A percentile compares a stretch with the other conserved stretches of the same genome.
These are phyloP conservation scores for Alternaria incomplexa DNA, from an alignment of 2,329 filamentous ascomycete genomes.

Conservation along the genomic window DNA sequence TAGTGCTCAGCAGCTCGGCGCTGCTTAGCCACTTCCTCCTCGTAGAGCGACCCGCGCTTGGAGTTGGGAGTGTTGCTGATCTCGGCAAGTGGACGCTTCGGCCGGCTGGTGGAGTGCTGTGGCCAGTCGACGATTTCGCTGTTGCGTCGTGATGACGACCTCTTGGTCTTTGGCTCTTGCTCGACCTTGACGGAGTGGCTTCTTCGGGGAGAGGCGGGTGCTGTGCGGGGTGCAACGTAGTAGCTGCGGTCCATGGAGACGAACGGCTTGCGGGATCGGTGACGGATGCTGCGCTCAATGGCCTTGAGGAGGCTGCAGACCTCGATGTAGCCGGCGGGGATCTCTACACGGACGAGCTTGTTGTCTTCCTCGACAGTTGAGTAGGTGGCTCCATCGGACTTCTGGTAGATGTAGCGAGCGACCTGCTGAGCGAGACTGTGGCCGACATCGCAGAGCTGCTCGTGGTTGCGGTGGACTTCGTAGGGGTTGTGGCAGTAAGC, in stretches of 20 bases:
- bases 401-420: slow-evolving; percentile 53
- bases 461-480: slow-evolving; percentile 48
- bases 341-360: slow-evolving; percentile 54
- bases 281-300: slow-evolving; percentile 49
- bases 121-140: slow-evolving; percentile 50
- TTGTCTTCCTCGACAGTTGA: slow-evolving; percentile 45
- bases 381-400: slow-evolving; percentile 42
- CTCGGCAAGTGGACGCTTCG: slow-evolving; percentile 34
- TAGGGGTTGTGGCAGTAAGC: slow-evolving; percentile 53
- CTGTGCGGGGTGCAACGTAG: slow-evolving; percentile 48
- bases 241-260: slow-evolving; percentile 54
- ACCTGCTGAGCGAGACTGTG: slow-evolving; percentile 54
- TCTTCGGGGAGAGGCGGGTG: slow-evolving; percentile 30
- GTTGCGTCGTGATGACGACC: slow-evolving; percentile 35
- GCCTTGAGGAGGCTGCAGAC: slow-evolving; percentile 50
- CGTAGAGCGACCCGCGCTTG: slow-evolving; percentile 52
- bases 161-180: slow-evolving; percentile 34
- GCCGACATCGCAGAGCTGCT: slow-evolving; percentile 53
- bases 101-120: slow-evolving; percentile 17
- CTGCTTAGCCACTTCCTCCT: slow-evolving; percentile 45
- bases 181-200: slow-evolving; percentile 42
- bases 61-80: slow-evolving; percentile 38
- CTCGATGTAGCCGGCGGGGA: slow-evolving; percentile 51
- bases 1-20: slow-evolving; percentile 47
- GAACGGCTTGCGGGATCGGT: slow-evolving; percentile 46